Base-by-base conservation (phyloP, 1,284 basidiomycete species). In the Microbotryum scabiosae region DNA sequence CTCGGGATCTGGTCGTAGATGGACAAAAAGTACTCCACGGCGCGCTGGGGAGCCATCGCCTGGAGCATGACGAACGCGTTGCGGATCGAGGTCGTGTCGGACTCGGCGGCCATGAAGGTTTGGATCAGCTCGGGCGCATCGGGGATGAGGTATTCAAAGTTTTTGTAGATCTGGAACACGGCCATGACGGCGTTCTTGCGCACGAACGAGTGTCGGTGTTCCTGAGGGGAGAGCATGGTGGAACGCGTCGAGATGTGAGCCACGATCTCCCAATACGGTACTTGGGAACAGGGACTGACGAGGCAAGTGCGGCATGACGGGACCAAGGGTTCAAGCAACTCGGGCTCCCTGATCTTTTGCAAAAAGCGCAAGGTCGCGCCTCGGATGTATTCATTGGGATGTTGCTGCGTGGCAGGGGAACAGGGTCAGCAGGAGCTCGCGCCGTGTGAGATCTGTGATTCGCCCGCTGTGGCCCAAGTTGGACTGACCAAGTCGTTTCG, bases 321-420 rank as follows among this genome's bases (percentile, higher is more conserved):
- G 62, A 98, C 84, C 61, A 98, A 84, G 20, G 96, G 94, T 78
- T 98, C 96, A 45, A 98, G 84, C 20, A 98, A 84, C 76, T 99
- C 96, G 8, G 85, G 79, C 72, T 98, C 96, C 74, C 89, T 88
- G 59, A 93, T 82, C 80, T 99, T 98, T 78, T 97, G 91, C 12
- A 98, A 82, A 79, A 96, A 97, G 49, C 96, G 87, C 43, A 99
- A 83, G 9, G 92, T 97, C 44, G 91, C 91, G 56, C 96, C 96
- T 46, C 96, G 89, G 70, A 98, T 97, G 78, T 97, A 99, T 80
- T 99, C 96, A 75, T 99, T 98, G 7, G 96, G 93, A 74, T 98
- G 96, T 88, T 98, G 94, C 88, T 91, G 61, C 21, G 32, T 36
- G n/a, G 28, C 12, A 8, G 36, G 20, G 50, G n/a, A 21, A 12